Conservation (phyloP, 345 rosid genomes). For the Lumnitzera racemosa region DNA sequence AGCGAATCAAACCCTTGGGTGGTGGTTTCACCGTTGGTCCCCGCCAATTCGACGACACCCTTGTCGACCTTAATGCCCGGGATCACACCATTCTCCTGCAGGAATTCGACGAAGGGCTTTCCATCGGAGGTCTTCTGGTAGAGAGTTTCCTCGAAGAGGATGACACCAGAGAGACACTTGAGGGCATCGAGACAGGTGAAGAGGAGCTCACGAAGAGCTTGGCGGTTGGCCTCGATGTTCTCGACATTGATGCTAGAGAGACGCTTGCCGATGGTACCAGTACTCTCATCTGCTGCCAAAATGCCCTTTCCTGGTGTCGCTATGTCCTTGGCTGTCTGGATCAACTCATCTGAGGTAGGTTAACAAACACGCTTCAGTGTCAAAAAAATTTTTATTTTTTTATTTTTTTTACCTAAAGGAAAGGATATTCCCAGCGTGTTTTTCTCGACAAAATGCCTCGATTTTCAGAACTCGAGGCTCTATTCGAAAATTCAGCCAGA, state of each 20-base stretch:
- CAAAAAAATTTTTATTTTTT: too few relatives aligned
- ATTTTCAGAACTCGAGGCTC: too few relatives aligned
- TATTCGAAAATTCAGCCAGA: too few relatives aligned
- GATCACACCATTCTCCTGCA: slow-evolving; percentile 65
- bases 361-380: neutral
- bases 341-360: slow-evolving; percentile 59
- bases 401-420: too few relatives aligned
- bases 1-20: slow-evolving; percentile 89
- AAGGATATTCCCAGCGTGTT: too few relatives aligned
- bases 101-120: slow-evolving; percentile 76
- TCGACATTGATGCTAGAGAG: slow-evolving; percentile 83
- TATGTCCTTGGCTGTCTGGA: slow-evolving; percentile 85
- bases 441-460: too few relatives aligned
- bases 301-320: slow-evolving; percentile 95
- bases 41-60: slow-evolving; percentile 80
- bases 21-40: slow-evolving; percentile 85
- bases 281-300: slow-evolving; percentile 95
- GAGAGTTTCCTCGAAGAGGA: slow-evolving; percentile 93
- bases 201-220: slow-evolving; percentile 90
- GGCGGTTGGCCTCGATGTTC: slow-evolving; percentile 90
- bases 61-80: slow-evolving; percentile 96
- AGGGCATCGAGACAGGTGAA: slow-evolving; percentile 72
- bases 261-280: slow-evolving; percentile 96
- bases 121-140: slow-evolving; percentile 75
- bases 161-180: slow-evolving; percentile 77